These are phyloP conservation scores for Talaromyces amestolkiae DNA, from an alignment of 2,329 filamentous ascomycete species.

Conservation along the genomic window DNA sequence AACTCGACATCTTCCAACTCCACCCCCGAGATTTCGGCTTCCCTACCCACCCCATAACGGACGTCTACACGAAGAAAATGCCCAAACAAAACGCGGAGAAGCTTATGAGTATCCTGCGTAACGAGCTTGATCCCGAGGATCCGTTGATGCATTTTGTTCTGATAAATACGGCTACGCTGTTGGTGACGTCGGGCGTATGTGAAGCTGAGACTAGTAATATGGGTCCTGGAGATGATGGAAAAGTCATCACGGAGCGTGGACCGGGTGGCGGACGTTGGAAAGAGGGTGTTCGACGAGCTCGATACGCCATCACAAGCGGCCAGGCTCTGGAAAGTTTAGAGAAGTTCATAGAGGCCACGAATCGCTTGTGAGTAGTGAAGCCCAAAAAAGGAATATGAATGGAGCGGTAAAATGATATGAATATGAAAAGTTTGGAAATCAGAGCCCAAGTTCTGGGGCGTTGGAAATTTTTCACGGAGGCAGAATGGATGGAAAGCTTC, in stretches of 20 bases:
- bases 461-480: not conserved
- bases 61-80: conserved; percentile 80
- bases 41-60: conserved; percentile 66
- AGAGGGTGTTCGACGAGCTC: conserved; percentile 82
- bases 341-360: conserved; percentile 79
- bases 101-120: conserved; percentile 70
- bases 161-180: conserved; percentile 85
- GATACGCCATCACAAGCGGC: conserved; percentile 84
- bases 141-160: conserved; percentile 91
- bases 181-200: conserved; percentile 82
- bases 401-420: not conserved
- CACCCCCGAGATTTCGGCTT: conserved; percentile 86
- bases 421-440: not conserved
- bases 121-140: conserved; percentile 70
- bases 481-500: not conserved
- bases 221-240: conserved; percentile 75
- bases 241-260: conserved; percentile 76
- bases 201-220: conserved; percentile 77
- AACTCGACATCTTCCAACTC: conserved; percentile 74
- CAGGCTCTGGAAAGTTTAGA: conserved; percentile 81
- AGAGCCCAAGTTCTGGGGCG: not conserved
- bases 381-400: not conserved
- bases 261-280: conserved; percentile 91
- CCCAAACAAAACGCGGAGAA: conserved; percentile 86
- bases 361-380: conserved; percentile 41